Base-by-base conservation (phyloP, 768 basidiomycete genomes). In the Holtermanniella nyarrowii region DNA sequence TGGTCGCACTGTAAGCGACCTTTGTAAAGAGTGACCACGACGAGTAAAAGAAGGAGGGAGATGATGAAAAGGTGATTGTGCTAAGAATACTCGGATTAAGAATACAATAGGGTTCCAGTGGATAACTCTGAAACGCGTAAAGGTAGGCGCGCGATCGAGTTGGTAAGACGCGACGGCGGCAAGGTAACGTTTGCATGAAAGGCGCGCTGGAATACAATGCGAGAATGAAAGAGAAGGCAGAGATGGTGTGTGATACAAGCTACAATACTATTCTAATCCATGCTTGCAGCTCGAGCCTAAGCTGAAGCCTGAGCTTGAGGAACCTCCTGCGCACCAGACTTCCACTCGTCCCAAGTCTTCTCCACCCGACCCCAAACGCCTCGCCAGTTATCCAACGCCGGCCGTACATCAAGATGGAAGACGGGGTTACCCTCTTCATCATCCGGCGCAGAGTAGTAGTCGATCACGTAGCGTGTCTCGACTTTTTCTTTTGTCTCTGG, bases 401-500 rank as follows among this genome's bases (percentile, higher is more conserved):
- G 93, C 14, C 93, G 82, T 10, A 97, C 93, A 68, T 99, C 95
- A 23, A 99, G 78, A 5, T 84, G 84, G 73, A 97, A 97, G 4
- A 91, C 90, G 16, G 95, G 95, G 42, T 85, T 86, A 5, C 93
- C 93, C 59, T 95, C 85, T 5, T 81, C 77, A 50, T 91, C 83
- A 2, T 85, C 81, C 1, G 91, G 88, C 0, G 88, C 89, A 44
- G 87, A 86, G 72, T 97, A 97, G 74, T 99, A 99, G 75, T 99
- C 95, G 62, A 99, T 97, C 44, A 99, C 86, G 72, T 99, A 93
- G 67, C 88, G 85, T 47, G 88, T 83, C 72, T 88, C 85, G 16
- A 46, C 49, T 2, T 7, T 37, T 37, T 37, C 10, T 16, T 37
- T 37, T 7, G 31, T 37, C 31, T 37, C 31, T 18, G 24, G 57